A percentile compares a stretch with the other conserved stretches of the same genome.
phyloP scores from a whole-genome alignment of 441 rosid species.

The Eruca vesicaria region DNA sequence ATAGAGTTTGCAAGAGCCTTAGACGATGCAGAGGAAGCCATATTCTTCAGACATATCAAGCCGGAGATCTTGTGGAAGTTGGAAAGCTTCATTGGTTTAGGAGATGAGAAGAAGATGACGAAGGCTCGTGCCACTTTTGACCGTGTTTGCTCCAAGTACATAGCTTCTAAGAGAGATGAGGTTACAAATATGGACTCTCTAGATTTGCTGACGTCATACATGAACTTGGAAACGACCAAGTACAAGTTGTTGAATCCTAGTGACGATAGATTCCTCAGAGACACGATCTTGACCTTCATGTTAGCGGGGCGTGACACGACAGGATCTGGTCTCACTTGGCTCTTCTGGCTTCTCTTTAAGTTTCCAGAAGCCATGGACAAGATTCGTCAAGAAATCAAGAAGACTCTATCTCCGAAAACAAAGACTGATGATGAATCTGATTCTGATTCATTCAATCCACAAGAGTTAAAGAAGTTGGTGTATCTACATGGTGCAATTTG shows the following conservation, averaged over 20 bases:
- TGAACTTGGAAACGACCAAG: slow-evolving; percentile 29
- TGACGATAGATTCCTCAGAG: slow-evolving; percentile 45
- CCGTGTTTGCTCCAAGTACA: slow-evolving; percentile 25
- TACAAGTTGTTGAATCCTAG: slow-evolving; percentile 26
- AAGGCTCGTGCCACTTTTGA: slow-evolving; percentile 29
- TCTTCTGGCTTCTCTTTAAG: slow-evolving; percentile 40
- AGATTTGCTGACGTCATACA: slow-evolving; percentile 38
- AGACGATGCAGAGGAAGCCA: slow-evolving; percentile 37
- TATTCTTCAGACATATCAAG: slow-evolving; percentile 34
- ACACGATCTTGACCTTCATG: slow-evolving; percentile 43
- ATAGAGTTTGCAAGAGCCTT: slow-evolving; percentile 35
- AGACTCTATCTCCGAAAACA: not conserved
- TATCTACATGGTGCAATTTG: slow-evolving; percentile 1
- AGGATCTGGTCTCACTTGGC: slow-evolving; percentile 50
- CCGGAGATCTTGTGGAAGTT: slow-evolving; percentile 38
- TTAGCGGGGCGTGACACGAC: slow-evolving; percentile 51
- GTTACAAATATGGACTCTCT: not conserved
- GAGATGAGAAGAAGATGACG: slow-evolving; percentile 35
- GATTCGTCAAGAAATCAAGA: slow-evolving; percentile 46
- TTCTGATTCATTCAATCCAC: not conserved
- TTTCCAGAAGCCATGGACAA: slow-evolving; percentile 35
- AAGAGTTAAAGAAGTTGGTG: not conserved
- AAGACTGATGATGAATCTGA: not conserved
- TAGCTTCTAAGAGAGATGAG: slow-evolving; percentile 31
- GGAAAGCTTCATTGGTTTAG: slow-evolving; percentile 30